Conservation (phyloP, 2,329 filamentous ascomycete species). For the Aureobasidium pullulans region DNA sequence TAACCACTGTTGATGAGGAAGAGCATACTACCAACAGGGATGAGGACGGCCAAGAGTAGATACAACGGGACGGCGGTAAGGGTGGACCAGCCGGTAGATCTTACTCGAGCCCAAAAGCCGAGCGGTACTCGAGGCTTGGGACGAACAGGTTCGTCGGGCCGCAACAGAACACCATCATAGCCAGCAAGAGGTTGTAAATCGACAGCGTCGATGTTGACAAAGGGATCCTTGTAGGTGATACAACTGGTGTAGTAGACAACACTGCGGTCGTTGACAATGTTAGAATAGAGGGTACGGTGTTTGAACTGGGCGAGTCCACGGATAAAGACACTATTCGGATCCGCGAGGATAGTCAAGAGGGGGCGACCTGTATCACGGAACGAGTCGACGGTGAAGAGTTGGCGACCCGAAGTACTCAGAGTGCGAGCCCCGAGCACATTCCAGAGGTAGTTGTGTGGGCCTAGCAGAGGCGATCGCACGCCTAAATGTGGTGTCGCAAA, state of each 20-base stretch:
- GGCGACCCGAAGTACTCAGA: constrained; percentile 73
- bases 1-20: constrained; percentile 70
- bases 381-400: constrained; percentile 78
- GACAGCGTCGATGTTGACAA: constrained; percentile 56
- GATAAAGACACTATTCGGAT: constrained; percentile 79
- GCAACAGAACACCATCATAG: constrained; percentile 68
- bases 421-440: constrained; percentile 79
- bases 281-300: constrained; percentile 71
- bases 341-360: constrained; percentile 72
- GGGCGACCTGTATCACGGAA: constrained; percentile 80
- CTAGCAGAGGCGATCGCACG: constrained; percentile 37
- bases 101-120: constrained; percentile 18
- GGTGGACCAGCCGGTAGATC: constrained; percentile 25
- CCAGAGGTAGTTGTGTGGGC: constrained; percentile 41
- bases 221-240: constrained; percentile 73
- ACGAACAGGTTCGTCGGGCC: constrained; percentile 55
- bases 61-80: constrained; percentile 55
- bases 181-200: constrained; percentile 66
- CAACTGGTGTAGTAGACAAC: constrained; percentile 77
- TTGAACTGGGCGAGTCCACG: constrained; percentile 68
- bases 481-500: constrained; percentile 74
- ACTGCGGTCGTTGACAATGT: constrained; percentile 77
- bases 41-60: constrained; percentile 58
- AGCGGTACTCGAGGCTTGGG: constrained; percentile 29
- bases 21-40: constrained; percentile 63